A percentile compares a stretch with the other conserved stretches of the same genome.
Evolutionary conservation across 2,329 filamentous ascomycete species (phyloP).

Genomic region (Didymella sp.): DNA sequence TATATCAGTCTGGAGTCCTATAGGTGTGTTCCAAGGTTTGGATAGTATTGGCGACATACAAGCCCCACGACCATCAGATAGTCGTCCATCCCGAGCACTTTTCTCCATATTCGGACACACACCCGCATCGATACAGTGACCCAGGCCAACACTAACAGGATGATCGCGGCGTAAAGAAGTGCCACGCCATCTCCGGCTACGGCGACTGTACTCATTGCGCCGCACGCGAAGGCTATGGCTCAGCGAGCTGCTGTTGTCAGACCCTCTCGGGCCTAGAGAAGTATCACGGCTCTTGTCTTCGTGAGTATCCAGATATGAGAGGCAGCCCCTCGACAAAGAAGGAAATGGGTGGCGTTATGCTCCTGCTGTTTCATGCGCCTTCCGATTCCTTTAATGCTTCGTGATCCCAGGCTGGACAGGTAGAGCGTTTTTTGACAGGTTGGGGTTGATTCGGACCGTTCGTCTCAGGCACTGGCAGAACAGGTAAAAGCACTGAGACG

Average conservation of each 20-base stretch:
- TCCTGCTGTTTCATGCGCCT: neutral
- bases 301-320: no score
- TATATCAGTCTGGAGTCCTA: neutral
- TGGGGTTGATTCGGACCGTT: neutral
- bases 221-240: neutral
- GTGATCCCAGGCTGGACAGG: neutral
- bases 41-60: slow-evolving; percentile 14
- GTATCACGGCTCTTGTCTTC: neutral
- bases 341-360: neutral
- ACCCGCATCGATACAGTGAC: slow-evolving; percentile 27
- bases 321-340: neutral
- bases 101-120: slow-evolving; percentile 28
- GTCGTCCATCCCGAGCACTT: slow-evolving; percentile 25
- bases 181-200: slow-evolving; percentile 29
- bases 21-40: no score
- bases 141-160: slow-evolving; percentile 29
- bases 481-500: neutral
- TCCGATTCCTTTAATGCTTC: neutral
- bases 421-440: neutral
- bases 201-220: slow-evolving; percentile 24
- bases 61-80: slow-evolving; percentile 28
- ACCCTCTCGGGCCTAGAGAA: neutral
- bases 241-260: neutral
- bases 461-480: neutral
- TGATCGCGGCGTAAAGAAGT: slow-evolving; percentile 26